A percentile compares a stretch with the other conserved stretches of the same genome.
Conservation (phyloP, 2,329 filamentous ascomycete species). For the Hymenoscyphus infarciens region DNA sequence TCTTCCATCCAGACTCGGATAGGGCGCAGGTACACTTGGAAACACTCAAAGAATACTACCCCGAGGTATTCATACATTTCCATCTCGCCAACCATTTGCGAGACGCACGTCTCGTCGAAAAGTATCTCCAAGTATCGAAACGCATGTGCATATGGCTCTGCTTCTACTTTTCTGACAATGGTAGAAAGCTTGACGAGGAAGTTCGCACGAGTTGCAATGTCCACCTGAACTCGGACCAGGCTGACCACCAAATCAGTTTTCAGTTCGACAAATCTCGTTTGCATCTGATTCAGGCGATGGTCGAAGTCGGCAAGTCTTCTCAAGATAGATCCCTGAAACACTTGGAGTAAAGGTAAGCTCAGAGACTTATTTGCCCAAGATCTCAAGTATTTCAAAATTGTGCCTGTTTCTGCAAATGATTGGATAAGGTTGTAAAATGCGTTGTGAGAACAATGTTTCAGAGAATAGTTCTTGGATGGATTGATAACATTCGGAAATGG, state of each 20-base stretch:
- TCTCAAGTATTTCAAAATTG: constrained; percentile 45
- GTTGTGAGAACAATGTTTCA: constrained; percentile 38
- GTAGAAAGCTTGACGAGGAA: constrained; percentile 58
- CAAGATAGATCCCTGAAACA: constrained; percentile 29
- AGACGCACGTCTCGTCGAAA: constrained; percentile 64
- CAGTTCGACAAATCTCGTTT: constrained; percentile 57
- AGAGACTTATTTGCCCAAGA: constrained; percentile 42
- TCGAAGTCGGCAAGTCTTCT: constrained; percentile 57
- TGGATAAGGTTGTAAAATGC: constrained; percentile 38
- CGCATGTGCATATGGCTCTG: constrained; percentile 38
- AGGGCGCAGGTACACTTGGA: constrained; percentile 76
- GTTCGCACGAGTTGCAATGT: constrained; percentile 51
- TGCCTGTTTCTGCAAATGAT: constrained; percentile 47
- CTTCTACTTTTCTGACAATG: constrained; percentile 56
- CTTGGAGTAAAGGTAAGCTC: constrained; percentile 31
- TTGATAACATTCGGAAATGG: constrained; percentile 38
- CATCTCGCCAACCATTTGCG: constrained; percentile 66
- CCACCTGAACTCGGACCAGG: constrained; percentile 56
- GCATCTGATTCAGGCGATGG: constrained; percentile 51
- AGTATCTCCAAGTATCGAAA: constrained; percentile 78
- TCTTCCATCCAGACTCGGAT: constrained; percentile 82
- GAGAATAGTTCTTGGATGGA: constrained; percentile 28
- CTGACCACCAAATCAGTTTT: constrained; percentile 58
- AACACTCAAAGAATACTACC: constrained; percentile 73
- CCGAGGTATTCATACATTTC: constrained; percentile 60